phyloP scores from a whole-genome alignment of 257 asterid species.

The Solanum rostratum region DNA sequence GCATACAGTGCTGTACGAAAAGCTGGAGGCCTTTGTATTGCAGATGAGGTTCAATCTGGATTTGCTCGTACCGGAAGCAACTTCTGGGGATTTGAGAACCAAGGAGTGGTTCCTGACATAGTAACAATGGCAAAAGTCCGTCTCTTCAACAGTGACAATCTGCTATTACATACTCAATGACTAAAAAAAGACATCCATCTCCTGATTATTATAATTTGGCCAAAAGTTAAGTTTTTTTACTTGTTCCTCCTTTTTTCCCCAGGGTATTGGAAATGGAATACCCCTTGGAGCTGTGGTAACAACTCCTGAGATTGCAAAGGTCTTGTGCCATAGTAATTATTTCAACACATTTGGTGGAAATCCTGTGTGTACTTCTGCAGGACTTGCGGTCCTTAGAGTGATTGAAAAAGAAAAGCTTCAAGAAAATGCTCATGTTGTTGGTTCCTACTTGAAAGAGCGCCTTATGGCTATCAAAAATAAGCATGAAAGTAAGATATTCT shows the following conservation, averaged over 20 bases:
- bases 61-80: constrained; percentile 85
- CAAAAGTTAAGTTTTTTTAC: background rate
- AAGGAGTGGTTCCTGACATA: constrained; percentile 87
- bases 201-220: background rate
- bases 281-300: constrained; percentile 95
- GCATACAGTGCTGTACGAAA: constrained; percentile 57
- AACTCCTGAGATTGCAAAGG: constrained; percentile 74
- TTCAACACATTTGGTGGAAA: constrained; percentile 96
- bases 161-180: background rate
- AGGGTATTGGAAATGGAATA: constrained; percentile 96
- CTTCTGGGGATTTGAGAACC: constrained; percentile 96
- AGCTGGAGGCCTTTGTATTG: constrained; percentile 94
- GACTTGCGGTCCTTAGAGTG: constrained; percentile 78
- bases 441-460: constrained; percentile 65
- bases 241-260: background rate
- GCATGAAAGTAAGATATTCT: constrained; percentile 45
- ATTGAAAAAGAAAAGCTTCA: constrained; percentile 84
- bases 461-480: constrained; percentile 53
- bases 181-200: background rate
- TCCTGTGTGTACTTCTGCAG: constrained; percentile 88
- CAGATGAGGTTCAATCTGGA: constrained; percentile 95
- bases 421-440: constrained; percentile 58
- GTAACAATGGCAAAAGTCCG: constrained; percentile 94
- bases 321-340: constrained; percentile 45
- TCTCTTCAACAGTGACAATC: background rate